phyloP scores from a whole-genome alignment of 345 rosid genomes.

The Brassica cretica region DNA sequence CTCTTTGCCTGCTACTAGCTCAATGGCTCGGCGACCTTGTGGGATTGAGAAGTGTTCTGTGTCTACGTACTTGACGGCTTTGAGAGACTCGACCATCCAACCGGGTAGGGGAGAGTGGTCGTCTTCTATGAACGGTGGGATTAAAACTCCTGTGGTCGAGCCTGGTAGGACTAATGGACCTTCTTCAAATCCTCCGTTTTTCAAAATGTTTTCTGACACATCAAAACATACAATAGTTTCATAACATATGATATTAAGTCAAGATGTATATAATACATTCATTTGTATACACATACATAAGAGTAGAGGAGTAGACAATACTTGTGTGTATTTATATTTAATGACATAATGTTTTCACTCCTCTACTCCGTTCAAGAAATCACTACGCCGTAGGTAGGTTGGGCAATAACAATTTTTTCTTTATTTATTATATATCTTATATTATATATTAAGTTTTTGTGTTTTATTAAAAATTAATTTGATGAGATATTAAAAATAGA shows the following conservation, averaged over 20 bases:
- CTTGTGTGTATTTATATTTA: neutral
- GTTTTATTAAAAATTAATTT: neutral
- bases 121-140: slow-evolving; percentile 83
- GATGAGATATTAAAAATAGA: neutral
- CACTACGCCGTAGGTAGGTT: too few species aligned
- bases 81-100: slow-evolving; percentile 86
- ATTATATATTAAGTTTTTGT: neutral
- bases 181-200: slow-evolving; percentile 81
- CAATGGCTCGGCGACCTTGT: slow-evolving; percentile 64
- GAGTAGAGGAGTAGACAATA: neutral
- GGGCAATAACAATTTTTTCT: too few species aligned
- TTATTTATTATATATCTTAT: neutral
- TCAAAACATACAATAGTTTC: neutral
- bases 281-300: neutral
- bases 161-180: slow-evolving; percentile 74
- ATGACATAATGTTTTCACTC: too few species aligned
- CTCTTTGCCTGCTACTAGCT: slow-evolving; percentile 85
- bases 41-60: slow-evolving; percentile 65
- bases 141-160: slow-evolving; percentile 69
- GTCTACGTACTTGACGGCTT: slow-evolving; percentile 89
- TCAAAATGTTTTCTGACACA: slow-evolving; percentile 60
- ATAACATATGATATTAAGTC: neutral
- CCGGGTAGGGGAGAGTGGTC: slow-evolving; percentile 83
- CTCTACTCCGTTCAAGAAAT: neutral
- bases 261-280: neutral